These are phyloP conservation scores for Ilex asprella DNA, from an alignment of 257 asterid species.

Conservation along the genomic window DNA sequence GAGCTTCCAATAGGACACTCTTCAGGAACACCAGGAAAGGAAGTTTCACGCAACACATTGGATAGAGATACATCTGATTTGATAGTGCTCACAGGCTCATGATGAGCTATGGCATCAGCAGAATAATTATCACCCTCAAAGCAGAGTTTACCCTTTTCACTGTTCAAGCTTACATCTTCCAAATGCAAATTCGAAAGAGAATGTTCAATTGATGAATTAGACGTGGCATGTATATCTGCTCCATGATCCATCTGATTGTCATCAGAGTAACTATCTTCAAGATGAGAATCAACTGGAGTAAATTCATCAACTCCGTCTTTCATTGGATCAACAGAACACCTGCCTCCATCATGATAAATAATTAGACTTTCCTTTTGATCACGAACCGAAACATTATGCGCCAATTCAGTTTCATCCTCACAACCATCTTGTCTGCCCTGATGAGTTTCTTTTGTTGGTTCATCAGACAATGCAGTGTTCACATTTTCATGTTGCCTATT, in stretches of 20 bases:
- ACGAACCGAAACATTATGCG: slow-evolving; percentile 1
- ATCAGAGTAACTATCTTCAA: slow-evolving; percentile 16
- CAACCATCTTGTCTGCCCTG: slow-evolving; percentile 5
- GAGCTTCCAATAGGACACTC: slow-evolving; percentile 12
- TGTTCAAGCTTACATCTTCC: slow-evolving; percentile 9
- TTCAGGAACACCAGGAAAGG: slow-evolving; percentile 14
- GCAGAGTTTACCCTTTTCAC: slow-evolving; percentile 16
- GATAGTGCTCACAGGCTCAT: slow-evolving; percentile 5
- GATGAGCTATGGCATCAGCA: slow-evolving; percentile 12
- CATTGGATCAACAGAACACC: slow-evolving; percentile 17
- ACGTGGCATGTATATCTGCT: slow-evolving; percentile 1
- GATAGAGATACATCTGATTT: slow-evolving; percentile 20
- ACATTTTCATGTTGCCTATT: slow-evolving; percentile 10
- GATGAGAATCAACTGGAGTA: slow-evolving; percentile 18
- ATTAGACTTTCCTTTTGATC: slow-evolving; percentile 18
- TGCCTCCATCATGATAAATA: slow-evolving; percentile 15
- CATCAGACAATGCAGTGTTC: slow-evolving; percentile 3
- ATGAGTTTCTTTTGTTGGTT: slow-evolving; percentile 14
- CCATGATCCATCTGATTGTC: slow-evolving; percentile 8
- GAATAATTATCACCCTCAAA: slow-evolving; percentile 17
- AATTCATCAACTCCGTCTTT: slow-evolving; percentile 15
- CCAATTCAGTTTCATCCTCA: slow-evolving; percentile 8
- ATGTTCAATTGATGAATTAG: slow-evolving; percentile 1
- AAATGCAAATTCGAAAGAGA: slow-evolving; percentile 20
- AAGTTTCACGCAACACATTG: slow-evolving; percentile 8